Evolutionary conservation across 164 flowering plant species (phyloP), one percentile per base, ranked within the genome.

Genomic region (Magnolia sinica): DNA sequence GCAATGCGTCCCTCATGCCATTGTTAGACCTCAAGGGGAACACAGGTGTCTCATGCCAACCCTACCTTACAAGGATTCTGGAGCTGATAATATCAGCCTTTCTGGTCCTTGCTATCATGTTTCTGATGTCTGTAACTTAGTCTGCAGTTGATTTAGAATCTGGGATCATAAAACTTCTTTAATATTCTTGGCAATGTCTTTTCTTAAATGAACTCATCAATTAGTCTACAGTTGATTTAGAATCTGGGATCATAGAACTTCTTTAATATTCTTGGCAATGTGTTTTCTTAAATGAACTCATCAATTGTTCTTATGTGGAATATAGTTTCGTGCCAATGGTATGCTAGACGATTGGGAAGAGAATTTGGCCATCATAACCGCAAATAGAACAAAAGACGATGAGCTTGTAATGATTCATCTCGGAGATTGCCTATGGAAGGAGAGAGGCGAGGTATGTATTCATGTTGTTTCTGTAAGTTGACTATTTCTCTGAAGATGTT

Each of bases 371-470:
- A 83, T 95, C 63, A 89, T 95, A 78, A 85, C 92, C 75, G 93
- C 97, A 55, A 92, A 95, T 79, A 85, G 95, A 82, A 95, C 98
- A 70, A 92, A 90, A 78, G 92, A 84, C 84, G 98, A 95, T 81
- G 95, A 95, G 74, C 92, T 95, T 76, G 97, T 95, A 64, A 87
- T 95, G 76, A 81, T 88, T 73, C 93, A 91, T 86, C 96, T 95
- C 74, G 98, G 98, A 79, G 98, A 95, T 84, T 87, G 91, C 80
- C 63, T 95, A 50, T 93, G 95, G 97, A 95, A 86, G 87, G 98
- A 93, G 45, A 90, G 87, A 80, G 87, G 89, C 79, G 91, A 93
- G 88, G 98, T 95, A 80, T 74, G 81, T 81, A 5, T 63, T 71
- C 37, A 72, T 61, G 24, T 61, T 16, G 18, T 68, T 4, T 68